phyloP scores from a whole-genome alignment of 2,329 filamentous ascomycete species.

The Shiraia bambusicola region DNA sequence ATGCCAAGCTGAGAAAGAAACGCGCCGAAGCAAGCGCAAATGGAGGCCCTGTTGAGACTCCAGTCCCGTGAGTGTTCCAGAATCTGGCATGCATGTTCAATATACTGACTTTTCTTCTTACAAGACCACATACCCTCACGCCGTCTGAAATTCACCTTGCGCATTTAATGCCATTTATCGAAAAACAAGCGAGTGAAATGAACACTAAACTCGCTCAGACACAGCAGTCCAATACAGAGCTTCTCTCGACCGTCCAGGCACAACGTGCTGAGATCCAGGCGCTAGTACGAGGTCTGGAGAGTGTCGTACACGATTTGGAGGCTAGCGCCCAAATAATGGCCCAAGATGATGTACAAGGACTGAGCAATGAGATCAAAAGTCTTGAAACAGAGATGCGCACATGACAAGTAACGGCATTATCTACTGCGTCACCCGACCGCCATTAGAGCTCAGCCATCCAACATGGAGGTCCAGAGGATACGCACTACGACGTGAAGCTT shows the following conservation, averaged over 20 bases:
- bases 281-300: slow-evolving; percentile 57
- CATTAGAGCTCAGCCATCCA: too few species aligned
- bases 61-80: slow-evolving; percentile 50
- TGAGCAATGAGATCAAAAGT: slow-evolving; percentile 39
- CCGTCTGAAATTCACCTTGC: slow-evolving; percentile 59
- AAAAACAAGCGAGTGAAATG: slow-evolving; percentile 53
- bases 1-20: slow-evolving; percentile 57
- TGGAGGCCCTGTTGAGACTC: slow-evolving; percentile 37
- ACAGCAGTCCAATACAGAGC: slow-evolving; percentile 55
- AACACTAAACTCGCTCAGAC: slow-evolving; percentile 52
- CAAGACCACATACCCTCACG: slow-evolving; percentile 60
- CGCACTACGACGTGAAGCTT: too few species aligned
- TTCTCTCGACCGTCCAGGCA: slow-evolving; percentile 53
- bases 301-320: slow-evolving; percentile 59
- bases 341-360: slow-evolving; percentile 39
- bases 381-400: slow-evolving; percentile 41
- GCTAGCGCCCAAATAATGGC: slow-evolving; percentile 48
- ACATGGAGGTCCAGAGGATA: too few species aligned
- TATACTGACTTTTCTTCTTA: slow-evolving; percentile 8
- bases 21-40: slow-evolving; percentile 43
- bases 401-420: slow-evolving; percentile 11
- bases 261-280: slow-evolving; percentile 61
- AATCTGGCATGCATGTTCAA: not conserved
- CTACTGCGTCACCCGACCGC: not conserved
- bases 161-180: slow-evolving; percentile 60